Percentiles rank a stretch among this genome's conserved stretches.
Evolutionary conservation across 2,329 filamentous ascomycete species (phyloP).

Genomic region (Gnomoniopsis smithogilvyi): DNA sequence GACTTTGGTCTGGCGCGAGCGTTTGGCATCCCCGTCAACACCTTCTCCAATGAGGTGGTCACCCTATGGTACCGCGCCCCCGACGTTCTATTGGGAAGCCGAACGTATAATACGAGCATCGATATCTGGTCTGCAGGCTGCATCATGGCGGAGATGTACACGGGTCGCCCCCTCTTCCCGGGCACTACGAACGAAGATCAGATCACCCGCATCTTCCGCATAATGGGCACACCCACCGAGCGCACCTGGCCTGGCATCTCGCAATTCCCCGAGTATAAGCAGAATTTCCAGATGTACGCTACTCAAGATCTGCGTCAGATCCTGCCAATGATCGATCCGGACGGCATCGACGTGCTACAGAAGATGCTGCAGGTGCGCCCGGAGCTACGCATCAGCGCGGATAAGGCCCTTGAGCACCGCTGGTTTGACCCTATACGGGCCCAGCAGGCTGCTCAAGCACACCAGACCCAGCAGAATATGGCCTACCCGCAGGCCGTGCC

Average conservation of each 20-base stretch:
- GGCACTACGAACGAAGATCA: conserved; percentile 99
- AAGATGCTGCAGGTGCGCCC: conserved; percentile 91
- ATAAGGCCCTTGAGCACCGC: conserved; percentile 81
- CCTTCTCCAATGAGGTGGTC: conserved; percentile 96
- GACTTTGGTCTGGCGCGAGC: conserved; percentile 93
- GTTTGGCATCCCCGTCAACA: conserved; percentile 96
- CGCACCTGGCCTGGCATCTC: conserved; percentile 94
- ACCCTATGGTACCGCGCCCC: conserved; percentile 97
- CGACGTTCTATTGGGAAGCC: conserved; percentile 87
- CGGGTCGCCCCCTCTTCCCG: conserved; percentile 89
- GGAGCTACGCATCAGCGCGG: conserved; percentile 84
- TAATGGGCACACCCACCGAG: conserved; percentile 97
- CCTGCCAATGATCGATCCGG: conserved; percentile 82
- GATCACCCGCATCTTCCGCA: conserved; percentile 91
- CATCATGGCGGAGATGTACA: conserved; percentile 99
- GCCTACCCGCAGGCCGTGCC: conserved; percentile 36
- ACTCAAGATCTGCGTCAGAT: conserved; percentile 87
- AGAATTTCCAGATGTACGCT: conserved; percentile 88
- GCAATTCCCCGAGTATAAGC: conserved; percentile 96
- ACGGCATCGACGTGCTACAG: conserved; percentile 82
- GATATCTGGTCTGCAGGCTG: conserved; percentile 99
- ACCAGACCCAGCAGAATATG: conserved; percentile 34
- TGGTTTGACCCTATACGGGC: conserved; percentile 82
- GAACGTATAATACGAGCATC: conserved; percentile 99
- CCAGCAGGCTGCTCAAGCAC: conserved; percentile 47